Percentiles rank a stretch among this genome's conserved stretches.
phyloP scores from a whole-genome alignment of 179 eudicot genomes.

The Heliamphora ciliata region DNA sequence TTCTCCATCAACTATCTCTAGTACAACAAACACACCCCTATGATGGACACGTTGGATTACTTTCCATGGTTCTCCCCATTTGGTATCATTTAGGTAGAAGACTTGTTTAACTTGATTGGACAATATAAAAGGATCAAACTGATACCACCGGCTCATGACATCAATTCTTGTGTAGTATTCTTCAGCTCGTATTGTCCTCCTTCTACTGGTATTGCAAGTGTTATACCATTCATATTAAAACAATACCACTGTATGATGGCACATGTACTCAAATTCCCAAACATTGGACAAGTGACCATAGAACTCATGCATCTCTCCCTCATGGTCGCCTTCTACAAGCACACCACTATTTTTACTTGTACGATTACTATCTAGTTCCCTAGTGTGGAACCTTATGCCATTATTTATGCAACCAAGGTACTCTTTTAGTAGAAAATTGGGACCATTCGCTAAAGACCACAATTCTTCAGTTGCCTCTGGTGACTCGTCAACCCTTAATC shows the following conservation, averaged over 20 bases:
- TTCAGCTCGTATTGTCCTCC: background rate
- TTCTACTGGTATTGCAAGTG: background rate
- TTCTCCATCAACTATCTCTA: no score
- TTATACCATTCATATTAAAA: background rate
- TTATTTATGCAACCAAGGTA: conserved; percentile 7
- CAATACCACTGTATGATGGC: background rate
- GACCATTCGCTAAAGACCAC: background rate
- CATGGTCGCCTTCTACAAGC: background rate
- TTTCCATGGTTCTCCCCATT: no score
- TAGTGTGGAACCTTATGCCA: background rate
- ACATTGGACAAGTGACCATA: background rate
- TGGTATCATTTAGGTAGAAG: no score
- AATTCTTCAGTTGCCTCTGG: background rate
- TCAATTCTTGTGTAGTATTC: background rate
- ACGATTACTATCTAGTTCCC: background rate
- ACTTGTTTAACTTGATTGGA: no score
- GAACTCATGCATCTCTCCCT: background rate
- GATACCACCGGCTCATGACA: background rate
- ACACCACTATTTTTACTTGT: background rate
- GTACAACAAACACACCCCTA: no score
- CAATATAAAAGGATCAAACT: background rate
- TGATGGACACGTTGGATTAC: no score
- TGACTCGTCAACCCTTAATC: background rate
- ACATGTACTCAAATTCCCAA: background rate
- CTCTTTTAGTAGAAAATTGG: background rate